Conservation (phyloP, 2,329 filamentous ascomycete genomes). For the Gnomoniopsis sp. region DNA sequence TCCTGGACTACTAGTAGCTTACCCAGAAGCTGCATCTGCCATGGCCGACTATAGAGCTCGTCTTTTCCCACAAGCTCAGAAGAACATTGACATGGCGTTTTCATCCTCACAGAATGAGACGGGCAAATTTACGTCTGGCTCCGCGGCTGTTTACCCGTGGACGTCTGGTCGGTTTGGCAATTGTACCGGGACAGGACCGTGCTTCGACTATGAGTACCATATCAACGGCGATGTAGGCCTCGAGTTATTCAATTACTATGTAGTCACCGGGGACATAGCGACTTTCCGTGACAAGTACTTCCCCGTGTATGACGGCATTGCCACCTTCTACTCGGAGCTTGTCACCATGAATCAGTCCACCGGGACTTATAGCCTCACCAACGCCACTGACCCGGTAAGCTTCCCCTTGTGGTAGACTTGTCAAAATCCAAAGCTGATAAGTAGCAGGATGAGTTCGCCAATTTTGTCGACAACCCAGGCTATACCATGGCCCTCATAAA, state of each 20-base stretch:
- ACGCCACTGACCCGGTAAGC: slow-evolving; percentile 68
- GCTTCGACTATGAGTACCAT: slow-evolving; percentile 17
- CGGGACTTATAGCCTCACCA: slow-evolving; percentile 41
- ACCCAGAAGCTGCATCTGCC: slow-evolving; percentile 10
- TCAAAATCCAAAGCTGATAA: background rate
- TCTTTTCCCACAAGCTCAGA: slow-evolving; percentile 12
- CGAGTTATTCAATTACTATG: slow-evolving; percentile 13
- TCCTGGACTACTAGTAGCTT: slow-evolving; percentile 9
- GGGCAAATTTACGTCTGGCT: slow-evolving; percentile 3
- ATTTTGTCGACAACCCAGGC: slow-evolving; percentile 63
- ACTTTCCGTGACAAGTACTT: slow-evolving; percentile 39
- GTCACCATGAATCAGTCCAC: slow-evolving; percentile 56
- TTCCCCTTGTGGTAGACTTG: slow-evolving; percentile 1
- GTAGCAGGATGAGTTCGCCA: slow-evolving; percentile 61
- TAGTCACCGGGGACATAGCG: slow-evolving; percentile 4
- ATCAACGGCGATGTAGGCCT: slow-evolving; percentile 17
- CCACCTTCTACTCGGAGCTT: slow-evolving; percentile 58
- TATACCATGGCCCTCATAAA: slow-evolving; percentile 64
- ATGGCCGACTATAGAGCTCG: slow-evolving; percentile 8
- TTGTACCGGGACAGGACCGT: slow-evolving; percentile 1
- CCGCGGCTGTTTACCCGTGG: slow-evolving; percentile 14
- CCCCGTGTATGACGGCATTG: slow-evolving; percentile 62
- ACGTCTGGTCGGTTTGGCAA: slow-evolving; percentile 15
- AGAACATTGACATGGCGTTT: slow-evolving; percentile 12
- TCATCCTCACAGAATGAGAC: slow-evolving; percentile 47